These are phyloP conservation scores for Penicillium sp. DNA, from an alignment of 2,329 filamentous ascomycete genomes.

Conservation along the genomic window DNA sequence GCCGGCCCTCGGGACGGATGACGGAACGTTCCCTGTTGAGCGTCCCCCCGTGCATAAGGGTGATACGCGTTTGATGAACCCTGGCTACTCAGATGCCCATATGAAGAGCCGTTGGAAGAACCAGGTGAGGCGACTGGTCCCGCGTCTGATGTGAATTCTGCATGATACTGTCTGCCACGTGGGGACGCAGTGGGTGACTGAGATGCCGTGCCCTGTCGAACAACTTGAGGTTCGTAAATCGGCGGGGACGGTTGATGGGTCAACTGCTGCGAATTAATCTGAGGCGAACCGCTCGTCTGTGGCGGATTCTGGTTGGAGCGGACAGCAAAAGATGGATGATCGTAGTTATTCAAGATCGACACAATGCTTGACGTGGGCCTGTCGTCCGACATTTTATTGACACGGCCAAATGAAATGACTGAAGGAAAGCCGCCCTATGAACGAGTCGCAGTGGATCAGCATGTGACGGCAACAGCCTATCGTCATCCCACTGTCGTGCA, in stretches of 20 bases:
- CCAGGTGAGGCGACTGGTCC: slow-evolving; percentile 26
- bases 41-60: slow-evolving; percentile 25
- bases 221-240: slow-evolving; percentile 16
- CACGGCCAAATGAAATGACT: slow-evolving; percentile 12
- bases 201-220: slow-evolving; percentile 15
- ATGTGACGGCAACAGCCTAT: background rate
- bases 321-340: slow-evolving; percentile 42
- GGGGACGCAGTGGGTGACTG: slow-evolving; percentile 24
- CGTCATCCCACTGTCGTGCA: background rate
- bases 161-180: slow-evolving; percentile 18
- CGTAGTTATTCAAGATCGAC: slow-evolving; percentile 45
- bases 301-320: slow-evolving; percentile 26
- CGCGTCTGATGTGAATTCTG: slow-evolving; percentile 23
- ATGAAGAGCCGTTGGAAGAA: slow-evolving; percentile 29
- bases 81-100: slow-evolving; percentile 26
- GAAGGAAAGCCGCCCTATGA: slow-evolving; percentile 16
- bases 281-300: slow-evolving; percentile 16
- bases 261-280: slow-evolving; percentile 15
- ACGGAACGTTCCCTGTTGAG: slow-evolving; percentile 14
- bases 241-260: slow-evolving; percentile 8
- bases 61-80: slow-evolving; percentile 19
- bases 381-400: slow-evolving; percentile 28
- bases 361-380: slow-evolving; percentile 28
- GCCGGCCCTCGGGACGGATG: slow-evolving; percentile 20
- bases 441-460: slow-evolving; percentile 11